phyloP scores from a whole-genome alignment of 371 early-diverging fungal genomes.

The Capillidium rhysosporum region DNA sequence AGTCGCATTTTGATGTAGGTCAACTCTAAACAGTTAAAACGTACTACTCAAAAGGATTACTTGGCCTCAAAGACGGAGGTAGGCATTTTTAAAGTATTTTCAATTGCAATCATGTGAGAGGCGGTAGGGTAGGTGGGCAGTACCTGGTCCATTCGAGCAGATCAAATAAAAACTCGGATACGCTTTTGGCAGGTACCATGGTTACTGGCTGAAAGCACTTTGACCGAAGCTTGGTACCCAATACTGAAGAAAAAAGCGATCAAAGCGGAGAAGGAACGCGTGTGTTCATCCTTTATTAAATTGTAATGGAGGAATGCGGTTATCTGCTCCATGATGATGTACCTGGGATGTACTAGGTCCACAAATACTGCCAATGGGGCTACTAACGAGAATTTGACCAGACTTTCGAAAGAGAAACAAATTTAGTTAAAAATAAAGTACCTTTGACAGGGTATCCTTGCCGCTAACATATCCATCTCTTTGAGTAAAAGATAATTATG shows the following conservation, averaged over 20 bases:
- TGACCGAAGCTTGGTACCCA: slow-evolving; percentile 11
- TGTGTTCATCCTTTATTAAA: neutral
- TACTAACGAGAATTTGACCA: slow-evolving; percentile 10
- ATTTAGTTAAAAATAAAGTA: slow-evolving; percentile 10
- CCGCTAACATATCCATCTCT: slow-evolving; percentile 13
- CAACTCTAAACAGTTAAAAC: neutral
- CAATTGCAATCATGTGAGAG: neutral
- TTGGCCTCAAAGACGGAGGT: no score
- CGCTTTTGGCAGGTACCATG: slow-evolving; percentile 11
- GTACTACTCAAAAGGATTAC: no score
- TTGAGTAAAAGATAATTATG: slow-evolving; percentile 4
- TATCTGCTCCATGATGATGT: slow-evolving; percentile 14
- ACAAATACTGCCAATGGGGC: slow-evolving; percentile 13
- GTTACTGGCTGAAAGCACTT: slow-evolving; percentile 8
- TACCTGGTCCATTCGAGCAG: slow-evolving; percentile 8
- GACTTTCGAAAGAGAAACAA: neutral
- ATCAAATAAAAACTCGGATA: slow-evolving; percentile 13
- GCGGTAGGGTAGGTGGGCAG: slow-evolving; percentile 7
- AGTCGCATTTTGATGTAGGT: neutral
- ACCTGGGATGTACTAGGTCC: slow-evolving; percentile 10
- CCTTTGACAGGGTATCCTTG: slow-evolving; percentile 16
- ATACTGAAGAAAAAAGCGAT: slow-evolving; percentile 10
- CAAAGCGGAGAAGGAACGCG: slow-evolving; percentile 7
- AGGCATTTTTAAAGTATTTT: neutral
- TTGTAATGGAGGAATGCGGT: neutral